Base-by-base conservation (phyloP, 139 green algal species). In the Ettlia oleoabundans region DNA sequence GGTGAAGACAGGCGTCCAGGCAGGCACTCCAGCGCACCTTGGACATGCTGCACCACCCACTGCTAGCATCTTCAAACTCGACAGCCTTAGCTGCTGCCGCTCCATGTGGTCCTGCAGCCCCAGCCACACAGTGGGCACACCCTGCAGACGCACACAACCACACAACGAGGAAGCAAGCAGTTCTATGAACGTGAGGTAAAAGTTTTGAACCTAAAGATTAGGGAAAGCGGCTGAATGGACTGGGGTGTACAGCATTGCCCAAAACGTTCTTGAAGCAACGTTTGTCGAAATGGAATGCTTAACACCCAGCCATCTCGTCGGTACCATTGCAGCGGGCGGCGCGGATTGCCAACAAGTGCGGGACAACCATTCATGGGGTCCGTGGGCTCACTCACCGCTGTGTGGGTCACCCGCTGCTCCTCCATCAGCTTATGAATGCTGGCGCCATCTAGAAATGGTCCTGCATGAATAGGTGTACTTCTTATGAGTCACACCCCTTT, bases 1-100 rank as follows among this genome's bases (percentile, higher is more conserved):
- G n/a, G n/a, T n/a, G n/a, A n/a, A n/a, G n/a, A n/a, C n/a, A n/a
- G n/a, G n/a, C n/a, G n/a, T n/a, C n/a, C n/a, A n/a, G 62, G 21
- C 30, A 15, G 47, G 13, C 47, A 15, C 10, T 58, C 13, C 13
- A 10, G 47, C 13, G 10, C 47, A 40, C 38, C 75, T 82, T 0
- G 93, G 91, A 33, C 89, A 88, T 18, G 93, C 92, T 3, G 92
- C 84, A 13, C 94, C 94, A 19, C 92, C 91, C 24, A 96, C 91
- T 41, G 82, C 76, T 47, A 92, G 74, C 22, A 86, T 53, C 63
- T 82, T 81, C 21, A 95, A 82, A 35, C 64, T 53, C 13, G 19
- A 47, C 41, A 97, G 88, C 10, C 86, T 69, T 10, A 79, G 77
- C 35, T 82, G 74, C 53, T 78, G n/a, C 9, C 18, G 61, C 51